phyloP scores from a whole-genome alignment of 1,284 basidiomycete genomes.

The Cyathus olla region DNA sequence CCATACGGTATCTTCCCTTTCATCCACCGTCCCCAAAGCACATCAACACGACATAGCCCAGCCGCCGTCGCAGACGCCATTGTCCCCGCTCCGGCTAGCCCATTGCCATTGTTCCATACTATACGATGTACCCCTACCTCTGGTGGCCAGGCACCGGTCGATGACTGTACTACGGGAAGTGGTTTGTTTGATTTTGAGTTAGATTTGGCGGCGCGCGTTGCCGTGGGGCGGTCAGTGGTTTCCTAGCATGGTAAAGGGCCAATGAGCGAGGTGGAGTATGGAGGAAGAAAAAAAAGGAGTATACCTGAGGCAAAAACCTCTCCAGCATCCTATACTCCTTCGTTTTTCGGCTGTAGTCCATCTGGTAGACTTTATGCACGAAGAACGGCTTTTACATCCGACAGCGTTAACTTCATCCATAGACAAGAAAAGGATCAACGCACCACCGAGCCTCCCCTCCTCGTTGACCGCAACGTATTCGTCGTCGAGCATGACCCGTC shows the following conservation, averaged over 20 bases:
- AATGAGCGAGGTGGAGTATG: neutral
- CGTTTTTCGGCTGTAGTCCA: constrained; percentile 84
- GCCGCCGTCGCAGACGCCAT: constrained; percentile 84
- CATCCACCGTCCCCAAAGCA: constrained; percentile 75
- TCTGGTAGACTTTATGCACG: constrained; percentile 83
- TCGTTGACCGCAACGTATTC: constrained; percentile 75
- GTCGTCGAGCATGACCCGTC: constrained; percentile 86
- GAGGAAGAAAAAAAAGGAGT: constrained; percentile 11
- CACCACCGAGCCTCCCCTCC: constrained; percentile 77
- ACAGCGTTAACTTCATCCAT: neutral
- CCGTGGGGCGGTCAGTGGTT: constrained; percentile 64
- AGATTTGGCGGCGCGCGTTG: constrained; percentile 41
- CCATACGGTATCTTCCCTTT: constrained; percentile 72
- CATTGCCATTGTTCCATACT: constrained; percentile 83
- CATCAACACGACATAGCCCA: constrained; percentile 89
- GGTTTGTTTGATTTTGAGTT: constrained; percentile 30
- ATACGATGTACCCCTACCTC: constrained; percentile 83
- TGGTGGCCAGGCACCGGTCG: constrained; percentile 80
- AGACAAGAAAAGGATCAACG: constrained; percentile 29
- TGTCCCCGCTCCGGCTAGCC: constrained; percentile 72
- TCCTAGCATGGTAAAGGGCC: constrained; percentile 50
- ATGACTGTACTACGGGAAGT: constrained; percentile 32
- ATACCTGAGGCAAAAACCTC: constrained; percentile 80
- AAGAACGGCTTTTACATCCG: constrained; percentile 71
- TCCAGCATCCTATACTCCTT: constrained; percentile 88